These are phyloP conservation scores for Cornus suecica DNA, from an alignment of 148 eudicot species.

Conservation along the genomic window DNA sequence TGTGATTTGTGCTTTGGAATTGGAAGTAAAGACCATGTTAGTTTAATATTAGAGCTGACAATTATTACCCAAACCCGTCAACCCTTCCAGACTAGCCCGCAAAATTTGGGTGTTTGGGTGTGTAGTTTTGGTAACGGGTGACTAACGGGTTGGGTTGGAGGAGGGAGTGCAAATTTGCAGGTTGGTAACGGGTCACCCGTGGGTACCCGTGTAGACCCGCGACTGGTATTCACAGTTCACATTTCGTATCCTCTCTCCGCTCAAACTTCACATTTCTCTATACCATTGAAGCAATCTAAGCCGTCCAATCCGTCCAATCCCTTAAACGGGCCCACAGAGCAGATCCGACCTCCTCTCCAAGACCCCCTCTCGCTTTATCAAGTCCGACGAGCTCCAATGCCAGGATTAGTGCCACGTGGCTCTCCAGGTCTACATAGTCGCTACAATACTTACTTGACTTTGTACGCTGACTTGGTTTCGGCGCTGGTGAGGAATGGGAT, in stretches of 20 bases:
- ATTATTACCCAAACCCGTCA: too few relatives aligned
- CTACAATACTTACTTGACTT: slow-evolving; percentile 42
- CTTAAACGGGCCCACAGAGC: slow-evolving; percentile 62
- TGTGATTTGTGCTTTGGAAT: too few relatives aligned
- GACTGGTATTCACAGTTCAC: too few relatives aligned
- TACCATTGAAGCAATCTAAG: slow-evolving; percentile 35
- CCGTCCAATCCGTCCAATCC: slow-evolving; percentile 85
- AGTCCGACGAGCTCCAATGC: slow-evolving; percentile 76
- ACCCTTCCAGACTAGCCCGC: too few relatives aligned
- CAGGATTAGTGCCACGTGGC: slow-evolving; percentile 62
- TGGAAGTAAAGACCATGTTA: too few relatives aligned
- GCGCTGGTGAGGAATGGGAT: slow-evolving; percentile 36
- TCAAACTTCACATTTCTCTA: slow-evolving; percentile 11
- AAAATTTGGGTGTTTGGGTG: too few relatives aligned
- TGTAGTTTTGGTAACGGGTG: too few relatives aligned
- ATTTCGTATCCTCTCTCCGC: slow-evolving; percentile 18
- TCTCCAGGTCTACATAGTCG: slow-evolving; percentile 46
- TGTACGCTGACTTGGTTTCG: slow-evolving; percentile 43
- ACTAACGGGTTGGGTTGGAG: too few relatives aligned
- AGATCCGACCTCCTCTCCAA: slow-evolving; percentile 20
- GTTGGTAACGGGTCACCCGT: too few relatives aligned
- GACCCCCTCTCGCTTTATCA: slow-evolving; percentile 59
- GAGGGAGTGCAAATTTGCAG: too few relatives aligned
- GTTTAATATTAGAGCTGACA: too few relatives aligned
- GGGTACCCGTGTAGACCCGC: too few relatives aligned